Evolutionary conservation across 345 rosid species (phyloP), one percentile per base, ranked within the genome.

Genomic region (Combretum micranthum): DNA sequence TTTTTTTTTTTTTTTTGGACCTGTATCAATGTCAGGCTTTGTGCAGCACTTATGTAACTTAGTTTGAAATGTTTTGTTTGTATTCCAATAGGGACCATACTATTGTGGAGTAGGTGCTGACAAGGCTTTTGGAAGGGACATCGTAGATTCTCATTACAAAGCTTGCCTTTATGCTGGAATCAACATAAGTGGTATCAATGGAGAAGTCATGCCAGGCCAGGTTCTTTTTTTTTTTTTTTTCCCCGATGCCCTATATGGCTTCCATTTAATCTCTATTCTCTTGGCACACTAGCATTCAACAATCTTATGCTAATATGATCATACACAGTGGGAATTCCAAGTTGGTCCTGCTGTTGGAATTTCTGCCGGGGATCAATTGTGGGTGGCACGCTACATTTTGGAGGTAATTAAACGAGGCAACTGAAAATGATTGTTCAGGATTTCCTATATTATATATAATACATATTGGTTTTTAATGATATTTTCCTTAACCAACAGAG

Each of bases 181-280:
- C 51, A 70, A 67, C 55, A 67, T 75, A 50, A 66, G 72, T 37
- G 79, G 79, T 44, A 70, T 71, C 70, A 75, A 75, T 42, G 79
- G 75, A n/a, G 79, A 75, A 61, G 79, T 75, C 32, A 75, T 75
- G 79, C 79, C 79, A 12, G 75, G 75, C 43, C 79, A 74, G 74
- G 78, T 73, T 20, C 23, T 7, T 49, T 44, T n/a, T 26, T 14
- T 44, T 25, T n/a, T n/a, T n/a, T n/a, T n/a, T n/a, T n/a, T n/a
- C n/a, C n/a, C n/a, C n/a, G 44, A 53, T 19, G 39, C 12, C 12
- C 46, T 44, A 37, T 37, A 11, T 13, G 15, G 21, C 12, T 14
- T 13, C 60, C 39, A 32, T 32, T 32, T 32, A 32, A 32, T 32
- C 39, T 32, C 39, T 7, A 32, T 32, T 32, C 39, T 5, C 9